A percentile compares a stretch with the other conserved stretches of the same genome.
Conservation (phyloP, 371 early-diverging fungal species). For the Funneliformis caledonium region DNA sequence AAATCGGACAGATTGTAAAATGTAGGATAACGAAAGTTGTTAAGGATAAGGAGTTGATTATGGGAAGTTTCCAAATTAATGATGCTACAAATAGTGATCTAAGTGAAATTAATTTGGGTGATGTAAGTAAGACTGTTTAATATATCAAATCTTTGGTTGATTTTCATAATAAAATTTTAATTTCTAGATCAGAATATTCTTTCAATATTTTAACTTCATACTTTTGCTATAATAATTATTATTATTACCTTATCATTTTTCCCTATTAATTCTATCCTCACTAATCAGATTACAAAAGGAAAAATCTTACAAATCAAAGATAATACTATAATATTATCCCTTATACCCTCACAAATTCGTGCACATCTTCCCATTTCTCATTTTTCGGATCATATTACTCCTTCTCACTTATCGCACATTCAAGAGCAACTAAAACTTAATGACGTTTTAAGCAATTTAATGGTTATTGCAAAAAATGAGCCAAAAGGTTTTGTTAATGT, state of each 20-base stretch:
- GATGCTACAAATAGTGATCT: not conserved
- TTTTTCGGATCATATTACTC: constrained; percentile 63
- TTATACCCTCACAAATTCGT: constrained; percentile 58
- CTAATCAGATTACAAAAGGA: constrained; percentile 56
- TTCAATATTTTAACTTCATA: no score
- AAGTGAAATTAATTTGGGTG: constrained; percentile 14
- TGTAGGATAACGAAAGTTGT: constrained; percentile 72
- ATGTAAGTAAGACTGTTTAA: not conserved
- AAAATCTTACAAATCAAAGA: constrained; percentile 55
- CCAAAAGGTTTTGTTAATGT: constrained; percentile 53
- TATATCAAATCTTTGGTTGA: not conserved
- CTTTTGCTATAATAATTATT: no score
- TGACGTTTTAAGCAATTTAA: constrained; percentile 54
- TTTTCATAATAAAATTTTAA: not conserved
- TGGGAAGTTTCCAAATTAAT: constrained; percentile 52
- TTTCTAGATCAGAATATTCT: no score
- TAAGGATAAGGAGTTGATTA: constrained; percentile 57
- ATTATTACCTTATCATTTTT: not conserved
- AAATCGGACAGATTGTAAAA: constrained; percentile 79
- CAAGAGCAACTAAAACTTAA: constrained; percentile 53
- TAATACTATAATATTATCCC: constrained; percentile 55
- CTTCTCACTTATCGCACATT: constrained; percentile 52
- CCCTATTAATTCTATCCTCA: not conserved
- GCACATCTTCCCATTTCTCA: constrained; percentile 62
- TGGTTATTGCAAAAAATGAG: constrained; percentile 58